Evolutionary conservation across 2,329 filamentous ascomycete genomes (phyloP), one percentile per base, ranked within the genome.

Genomic region (Eutypa lata): DNA sequence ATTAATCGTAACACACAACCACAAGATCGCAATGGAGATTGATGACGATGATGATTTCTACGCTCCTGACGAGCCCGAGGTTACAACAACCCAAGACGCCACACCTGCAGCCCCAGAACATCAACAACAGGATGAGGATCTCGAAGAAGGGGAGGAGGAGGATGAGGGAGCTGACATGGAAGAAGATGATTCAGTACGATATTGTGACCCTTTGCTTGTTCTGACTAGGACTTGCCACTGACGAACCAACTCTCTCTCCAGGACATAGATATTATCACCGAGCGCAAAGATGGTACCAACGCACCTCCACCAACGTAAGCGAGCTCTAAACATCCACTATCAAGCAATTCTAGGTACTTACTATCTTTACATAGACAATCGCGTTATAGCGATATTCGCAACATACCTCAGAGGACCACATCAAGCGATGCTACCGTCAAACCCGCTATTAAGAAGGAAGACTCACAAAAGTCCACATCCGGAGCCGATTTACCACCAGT

Each of bases 1-100:
- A 35, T 35, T 35, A 38, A 18, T 18, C 13, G 13, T 14, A 14
- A 14, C 35, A 14, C 35, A 14, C 35, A 18, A 16, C 13, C 13
- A 38, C 35, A 6, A 38, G 35, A 38, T 16, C 64, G 76, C 57
- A 21, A 87, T 87, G 82, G 83, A 87, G 65, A 80, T 87, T 53
- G 84, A 87, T 68, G 83, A 87, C 58, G 83, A 86, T 48, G 84
- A 87, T 58, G 84, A 87, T 68, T 84, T 87, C 62, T 87, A 87
- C 65, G 80, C 79, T 53, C 78, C 80, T 1, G 83, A 86, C 54
- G 82, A 85, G 67, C 73, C 77, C 38, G 48, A 46, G 13, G 26
- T 52, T 10, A 48, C 50, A 47, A 46, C 56, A 46, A 59, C 58
- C 31, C 48, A 47, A 21, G 51, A 53, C 61, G 42, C 49, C 66